These are phyloP conservation scores for Salix caprea DNA, from an alignment of 345 rosid genomes.

Conservation along the genomic window DNA sequence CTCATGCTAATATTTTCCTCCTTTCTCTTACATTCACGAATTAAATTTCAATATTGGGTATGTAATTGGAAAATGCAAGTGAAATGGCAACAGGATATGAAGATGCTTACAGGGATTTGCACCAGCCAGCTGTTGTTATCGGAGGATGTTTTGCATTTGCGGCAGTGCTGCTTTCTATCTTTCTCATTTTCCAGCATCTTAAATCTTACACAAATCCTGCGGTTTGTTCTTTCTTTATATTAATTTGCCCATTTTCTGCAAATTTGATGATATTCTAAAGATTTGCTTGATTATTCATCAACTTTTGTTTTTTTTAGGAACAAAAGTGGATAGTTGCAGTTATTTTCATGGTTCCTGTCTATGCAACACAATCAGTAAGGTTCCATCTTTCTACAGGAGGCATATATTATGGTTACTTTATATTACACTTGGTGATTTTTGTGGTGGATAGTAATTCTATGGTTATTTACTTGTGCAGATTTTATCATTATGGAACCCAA, in stretches of 20 bases:
- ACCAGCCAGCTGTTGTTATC: constrained; percentile 45
- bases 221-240: neutral
- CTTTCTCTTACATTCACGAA: no score
- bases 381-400: neutral
- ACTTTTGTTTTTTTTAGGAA: constrained; percentile 39
- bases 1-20: no score
- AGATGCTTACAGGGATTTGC: constrained; percentile 41
- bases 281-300: neutral
- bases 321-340: constrained; percentile 85
- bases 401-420: no score
- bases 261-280: neutral
- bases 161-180: constrained; percentile 49
- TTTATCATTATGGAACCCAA: constrained; percentile 57
- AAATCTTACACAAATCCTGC: constrained; percentile 69
- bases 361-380: constrained; percentile 79
- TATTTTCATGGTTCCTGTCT: constrained; percentile 82
- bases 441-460: neutral
- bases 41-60: no score
- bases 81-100: constrained; percentile 27
- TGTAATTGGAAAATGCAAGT: neutral
- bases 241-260: neutral
- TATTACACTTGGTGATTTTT: neutral
- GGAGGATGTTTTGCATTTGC: constrained; percentile 67
- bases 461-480: constrained; percentile 32
- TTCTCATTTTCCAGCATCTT: constrained; percentile 64